Evolutionary conservation across 495 filamentous ascomycete genomes (phyloP), one percentile per base, ranked within the genome.

Genomic region (Neurospora sp.): DNA sequence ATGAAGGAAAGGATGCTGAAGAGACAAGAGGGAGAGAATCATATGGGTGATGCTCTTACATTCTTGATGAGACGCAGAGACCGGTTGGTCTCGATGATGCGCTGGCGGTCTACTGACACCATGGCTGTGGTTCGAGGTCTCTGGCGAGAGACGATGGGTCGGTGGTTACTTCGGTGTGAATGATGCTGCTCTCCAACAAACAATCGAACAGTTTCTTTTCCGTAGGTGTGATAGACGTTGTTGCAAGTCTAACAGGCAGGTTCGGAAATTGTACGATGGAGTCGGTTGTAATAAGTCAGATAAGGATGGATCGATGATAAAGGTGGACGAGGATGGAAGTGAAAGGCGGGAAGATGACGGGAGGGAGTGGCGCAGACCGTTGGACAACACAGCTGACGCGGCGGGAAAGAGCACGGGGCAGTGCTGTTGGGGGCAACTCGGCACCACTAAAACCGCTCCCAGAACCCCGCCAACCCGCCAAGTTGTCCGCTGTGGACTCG

Each of bases 31-130:
- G 5, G 10, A 42, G 39, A 8, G 69, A 16, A 20, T 23, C 31
- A 9, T 16, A 41, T 27, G 14, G 42, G 23, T 12, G 20, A 70
- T 14, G 35, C 46, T 14, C 88, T 81, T 85, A 94, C 94, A 78
- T 91, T 92, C 82, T 93, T 93, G 85, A 97, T 93, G 69, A 87
- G 90, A 71, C 94, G 90, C 72, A 97, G 88, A 76, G 94, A 95
- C 84, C 93, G 88, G 83, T 94, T 94, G 83, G 90, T 89, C 87
- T 85, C 84, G 27, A 87, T 86, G 77, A 85, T 80, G 48, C 79
- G 78, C 73, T 86, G 84, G 71, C 84, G 84, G 59, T 85, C 83
- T 54, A 77, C 77, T 39, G 82, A 82, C 38, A 84, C 82, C 83
- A 85, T 86, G 70, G 18, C 54, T 66, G 27, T 35, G 14, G 27